Conservation (phyloP, 768 basidiomycete species). For the Polyporus arcularius region DNA sequence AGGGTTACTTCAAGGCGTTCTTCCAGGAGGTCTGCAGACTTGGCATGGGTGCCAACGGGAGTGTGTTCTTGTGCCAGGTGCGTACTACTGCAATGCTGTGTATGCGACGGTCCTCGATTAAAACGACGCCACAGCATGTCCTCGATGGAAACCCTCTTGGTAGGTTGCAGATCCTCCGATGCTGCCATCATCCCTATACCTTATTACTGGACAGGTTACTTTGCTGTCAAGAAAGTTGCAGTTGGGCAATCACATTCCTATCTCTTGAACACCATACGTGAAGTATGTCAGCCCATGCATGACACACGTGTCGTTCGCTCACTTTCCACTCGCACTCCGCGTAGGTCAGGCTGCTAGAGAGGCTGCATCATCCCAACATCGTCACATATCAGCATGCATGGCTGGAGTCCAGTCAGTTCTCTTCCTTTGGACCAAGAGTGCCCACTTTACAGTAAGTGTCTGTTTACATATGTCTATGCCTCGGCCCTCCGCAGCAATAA, state of each 20-base stretch:
- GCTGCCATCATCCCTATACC: not conserved
- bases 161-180: slow-evolving; percentile 25
- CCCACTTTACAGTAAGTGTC: slow-evolving; percentile 79
- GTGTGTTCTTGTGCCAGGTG: slow-evolving; percentile 87
- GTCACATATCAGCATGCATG: slow-evolving; percentile 95
- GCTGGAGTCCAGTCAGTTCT: slow-evolving; percentile 86
- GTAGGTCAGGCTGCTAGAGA: slow-evolving; percentile 82
- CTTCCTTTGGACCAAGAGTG: slow-evolving; percentile 83
- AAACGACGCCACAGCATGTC: slow-evolving; percentile 56
- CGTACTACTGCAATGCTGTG: slow-evolving; percentile 16
- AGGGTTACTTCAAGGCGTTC: slow-evolving; percentile 92
- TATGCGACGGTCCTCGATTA: not conserved
- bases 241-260: slow-evolving; percentile 90
- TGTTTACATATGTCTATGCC: too few species aligned
- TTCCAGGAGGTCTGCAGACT: slow-evolving; percentile 88
- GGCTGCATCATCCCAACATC: slow-evolving; percentile 89
- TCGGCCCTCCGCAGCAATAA: not conserved
- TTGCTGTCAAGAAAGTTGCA: slow-evolving; percentile 96
- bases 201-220: slow-evolving; percentile 54
- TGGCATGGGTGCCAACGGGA: slow-evolving; percentile 95
- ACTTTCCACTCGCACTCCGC: not conserved
- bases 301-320: not conserved
- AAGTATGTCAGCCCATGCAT: slow-evolving; percentile 41
- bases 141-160: slow-evolving; percentile 86
- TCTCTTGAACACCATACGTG: slow-evolving; percentile 77